Evolutionary conservation across 179 eudicot genomes (phyloP), one percentile per base, ranked within the genome.

Genomic region (Beta lomatogona): DNA sequence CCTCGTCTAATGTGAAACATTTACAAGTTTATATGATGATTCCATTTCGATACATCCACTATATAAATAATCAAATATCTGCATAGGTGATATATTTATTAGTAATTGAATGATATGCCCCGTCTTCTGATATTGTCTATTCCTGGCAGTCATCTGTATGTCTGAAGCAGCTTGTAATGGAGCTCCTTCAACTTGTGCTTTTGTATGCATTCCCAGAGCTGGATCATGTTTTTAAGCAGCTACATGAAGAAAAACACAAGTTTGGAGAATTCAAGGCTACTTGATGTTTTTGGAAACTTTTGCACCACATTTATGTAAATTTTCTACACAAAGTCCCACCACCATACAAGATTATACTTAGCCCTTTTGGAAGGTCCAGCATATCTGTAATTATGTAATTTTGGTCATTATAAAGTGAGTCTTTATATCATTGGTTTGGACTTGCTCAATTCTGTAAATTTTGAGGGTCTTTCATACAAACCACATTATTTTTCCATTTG

Each of bases 201-300:
- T 41, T 90, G 85, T 89, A 93, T 2, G 93, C 97, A 54, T 93
- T 91, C 75, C 99, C 99, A 1, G 99, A 96, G 88, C 86, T 96
- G 86, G 92, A 93, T 65, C 25, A 72, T 76, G 81, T 88, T 74
- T 90, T 96, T 81, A 92, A 83, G 85, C 90, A 90, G 85, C 79
- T 93, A 85, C 89, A 83, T 64, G 92, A 92, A 44, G 92, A 94
- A 75, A 94, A 90, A 78, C 86, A 88, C 45, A 92, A 85, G 86
- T 96, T 94, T 80, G 98, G 99, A 69, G 89, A 80, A 75, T 87
- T 88, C 81, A 83, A 82, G 83, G 78, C 80, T 9, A 60, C 78
- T 15, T 89, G 77, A 84, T 57, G 22, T 18, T 28, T 3, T 31
- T 31, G 41, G 41, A 36, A 11, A 19, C 50, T 1, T 8, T 15